Conservation (phyloP, 257 asterid species). For the Solanum appendiculatum region DNA sequence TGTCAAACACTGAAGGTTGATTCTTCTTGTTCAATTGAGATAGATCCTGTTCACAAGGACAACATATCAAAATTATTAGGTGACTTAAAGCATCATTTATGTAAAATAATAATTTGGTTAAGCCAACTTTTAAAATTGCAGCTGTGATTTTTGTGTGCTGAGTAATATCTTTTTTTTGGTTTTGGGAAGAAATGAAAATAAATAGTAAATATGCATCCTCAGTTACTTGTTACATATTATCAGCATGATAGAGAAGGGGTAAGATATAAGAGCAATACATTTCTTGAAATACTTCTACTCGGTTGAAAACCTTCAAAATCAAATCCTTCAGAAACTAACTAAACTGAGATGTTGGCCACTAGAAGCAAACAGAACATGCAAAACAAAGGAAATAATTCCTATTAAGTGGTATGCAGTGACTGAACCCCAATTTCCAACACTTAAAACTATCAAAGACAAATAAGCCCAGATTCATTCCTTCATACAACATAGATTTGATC, state of each 20-base stretch:
- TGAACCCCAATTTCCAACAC: neutral
- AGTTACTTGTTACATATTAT: neutral
- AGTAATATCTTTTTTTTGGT: neutral
- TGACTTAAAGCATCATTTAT: neutral
- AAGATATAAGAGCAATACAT: neutral
- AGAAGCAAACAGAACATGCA: neutral
- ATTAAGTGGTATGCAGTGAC: neutral
- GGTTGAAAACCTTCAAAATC: neutral
- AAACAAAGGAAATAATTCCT: neutral
- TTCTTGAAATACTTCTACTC: neutral
- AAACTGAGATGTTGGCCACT: neutral
- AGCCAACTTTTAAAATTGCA: neutral
- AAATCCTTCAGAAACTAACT: neutral
- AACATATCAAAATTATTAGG: neutral
- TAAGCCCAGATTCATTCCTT: neutral
- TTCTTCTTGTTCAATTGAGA: constrained; percentile 30
- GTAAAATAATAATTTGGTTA: neutral
- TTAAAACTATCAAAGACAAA: neutral
- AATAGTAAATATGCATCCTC: neutral
- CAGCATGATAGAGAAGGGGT: neutral
- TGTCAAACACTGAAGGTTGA: constrained; percentile 29
- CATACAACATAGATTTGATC: neutral
- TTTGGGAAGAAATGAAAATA: neutral
- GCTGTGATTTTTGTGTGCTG: neutral
- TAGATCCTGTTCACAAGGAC: constrained; percentile 13